Evolutionary conservation across 495 filamentous ascomycete genomes (phyloP).

Genomic region (Letharia columbiana): DNA sequence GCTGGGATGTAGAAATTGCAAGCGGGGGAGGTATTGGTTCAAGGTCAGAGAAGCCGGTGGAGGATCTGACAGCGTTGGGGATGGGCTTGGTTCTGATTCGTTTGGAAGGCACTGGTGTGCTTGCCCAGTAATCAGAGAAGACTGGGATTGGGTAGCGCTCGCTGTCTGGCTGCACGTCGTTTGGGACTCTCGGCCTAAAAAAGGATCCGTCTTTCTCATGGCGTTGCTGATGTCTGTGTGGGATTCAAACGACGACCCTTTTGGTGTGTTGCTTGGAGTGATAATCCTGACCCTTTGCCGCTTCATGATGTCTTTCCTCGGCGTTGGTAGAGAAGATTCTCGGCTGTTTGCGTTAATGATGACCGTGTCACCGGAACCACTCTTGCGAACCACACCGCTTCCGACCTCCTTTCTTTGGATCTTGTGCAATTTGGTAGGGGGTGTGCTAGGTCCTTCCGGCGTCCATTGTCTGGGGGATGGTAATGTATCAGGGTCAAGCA

Average conservation of each 20-base stretch:
- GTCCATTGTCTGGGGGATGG: conserved; percentile 32
- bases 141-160: conserved; percentile 18
- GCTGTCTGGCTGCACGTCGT: conserved; percentile 2
- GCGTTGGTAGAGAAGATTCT: background rate
- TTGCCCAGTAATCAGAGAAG: background rate
- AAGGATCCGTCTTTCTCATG: conserved; percentile 4
- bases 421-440: conserved; percentile 15
- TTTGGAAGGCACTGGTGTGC: conserved; percentile 1
- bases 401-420: conserved; percentile 15
- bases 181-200: conserved; percentile 14
- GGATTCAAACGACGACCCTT: conserved; percentile 12
- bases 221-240: background rate
- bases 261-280: conserved; percentile 18
- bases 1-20: conserved; percentile 30
- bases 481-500: conserved; percentile 31
- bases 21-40: conserved; percentile 38
- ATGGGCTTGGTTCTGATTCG: background rate
- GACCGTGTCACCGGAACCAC: conserved; percentile 8
- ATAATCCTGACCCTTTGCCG: conserved; percentile 17
- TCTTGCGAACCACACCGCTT: conserved; percentile 4
- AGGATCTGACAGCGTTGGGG: background rate
- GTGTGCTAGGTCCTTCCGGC: conserved; percentile 24
- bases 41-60: conserved; percentile 36
- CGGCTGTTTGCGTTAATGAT: conserved; percentile 6
- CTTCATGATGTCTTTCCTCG: conserved; percentile 7